Conservation (phyloP, 805 yeast genomes). For the Jamesozyma jinghongensis region DNA sequence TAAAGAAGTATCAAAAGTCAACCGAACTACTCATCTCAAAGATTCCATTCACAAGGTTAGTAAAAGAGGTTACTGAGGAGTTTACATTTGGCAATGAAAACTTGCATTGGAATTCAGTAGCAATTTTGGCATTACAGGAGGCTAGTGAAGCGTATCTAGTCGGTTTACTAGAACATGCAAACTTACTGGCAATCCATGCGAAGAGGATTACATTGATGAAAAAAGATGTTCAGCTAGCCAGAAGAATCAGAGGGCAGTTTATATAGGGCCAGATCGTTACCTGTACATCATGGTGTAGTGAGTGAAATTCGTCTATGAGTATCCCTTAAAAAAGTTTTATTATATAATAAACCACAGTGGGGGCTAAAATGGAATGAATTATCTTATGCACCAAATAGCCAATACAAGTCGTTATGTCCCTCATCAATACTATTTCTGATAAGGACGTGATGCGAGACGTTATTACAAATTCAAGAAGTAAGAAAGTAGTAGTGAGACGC, state of each 20-base stretch:
- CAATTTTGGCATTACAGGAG: slow-evolving; percentile 69
- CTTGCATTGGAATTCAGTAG: slow-evolving; percentile 71
- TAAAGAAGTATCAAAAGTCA: slow-evolving; percentile 55
- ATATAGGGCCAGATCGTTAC: slow-evolving; percentile 11
- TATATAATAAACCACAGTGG: too few species aligned
- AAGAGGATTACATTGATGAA: slow-evolving; percentile 81
- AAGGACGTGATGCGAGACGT: neutral
- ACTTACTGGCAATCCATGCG: slow-evolving; percentile 69
- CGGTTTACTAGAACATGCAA: slow-evolving; percentile 68
- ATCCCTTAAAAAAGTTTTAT: too few species aligned
- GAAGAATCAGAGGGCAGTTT: slow-evolving; percentile 58
- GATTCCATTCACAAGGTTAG: slow-evolving; percentile 69
- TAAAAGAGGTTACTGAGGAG: slow-evolving; percentile 59
- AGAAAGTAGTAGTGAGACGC: neutral
- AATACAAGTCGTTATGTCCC: too few species aligned
- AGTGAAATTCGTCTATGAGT: too few species aligned
- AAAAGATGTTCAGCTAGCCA: slow-evolving; percentile 70
- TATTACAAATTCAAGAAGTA: neutral
- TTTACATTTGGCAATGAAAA: slow-evolving; percentile 41
- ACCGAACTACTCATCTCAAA: slow-evolving; percentile 61
- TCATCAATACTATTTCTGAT: neutral
- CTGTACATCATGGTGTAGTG: neutral
- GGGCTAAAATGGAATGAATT: too few species aligned
- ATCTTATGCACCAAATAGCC: too few species aligned
- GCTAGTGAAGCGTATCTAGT: slow-evolving; percentile 73